Evolutionary conservation across 345 rosid species (phyloP).

Genomic region (Euclidium syriacum): DNA sequence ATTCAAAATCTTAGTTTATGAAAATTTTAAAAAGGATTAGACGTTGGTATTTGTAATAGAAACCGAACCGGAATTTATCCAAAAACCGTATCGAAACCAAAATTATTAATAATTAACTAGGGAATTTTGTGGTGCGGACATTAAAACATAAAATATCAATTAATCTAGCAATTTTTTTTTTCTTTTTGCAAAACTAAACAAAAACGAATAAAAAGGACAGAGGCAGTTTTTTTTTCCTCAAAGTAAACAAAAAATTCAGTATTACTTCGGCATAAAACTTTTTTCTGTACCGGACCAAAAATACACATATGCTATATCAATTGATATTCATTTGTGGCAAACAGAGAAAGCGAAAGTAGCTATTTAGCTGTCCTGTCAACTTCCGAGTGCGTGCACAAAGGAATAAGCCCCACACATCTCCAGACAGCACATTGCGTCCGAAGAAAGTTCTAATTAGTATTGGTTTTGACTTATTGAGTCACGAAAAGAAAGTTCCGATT

Average conservation of each 20-base stretch:
- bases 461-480: slow-evolving; percentile 21
- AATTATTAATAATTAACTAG: too few species aligned
- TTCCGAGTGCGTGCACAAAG: slow-evolving; percentile 36
- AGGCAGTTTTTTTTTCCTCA: too few species aligned
- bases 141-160: too few species aligned
- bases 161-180: too few species aligned
- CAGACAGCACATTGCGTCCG: slow-evolving; percentile 28
- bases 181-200: not conserved
- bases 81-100: not conserved
- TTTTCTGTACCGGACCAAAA: not conserved
- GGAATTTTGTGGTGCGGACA: too few species aligned
- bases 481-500: slow-evolving; percentile 21
- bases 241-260: not conserved
- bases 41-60: not conserved
- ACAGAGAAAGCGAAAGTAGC: not conserved
- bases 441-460: slow-evolving; percentile 18
- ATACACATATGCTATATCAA: not conserved
- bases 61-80: not conserved
- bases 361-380: slow-evolving; percentile 37
- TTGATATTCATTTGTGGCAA: not conserved
- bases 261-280: not conserved
- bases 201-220: not conserved
- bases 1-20: not conserved
- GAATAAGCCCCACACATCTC: slow-evolving; percentile 18
- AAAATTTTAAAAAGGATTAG: not conserved